Evolutionary conservation across 2,329 filamentous ascomycete genomes (phyloP), one percentile per base, ranked within the genome.

Genomic region (Sordariomycetes sp.): DNA sequence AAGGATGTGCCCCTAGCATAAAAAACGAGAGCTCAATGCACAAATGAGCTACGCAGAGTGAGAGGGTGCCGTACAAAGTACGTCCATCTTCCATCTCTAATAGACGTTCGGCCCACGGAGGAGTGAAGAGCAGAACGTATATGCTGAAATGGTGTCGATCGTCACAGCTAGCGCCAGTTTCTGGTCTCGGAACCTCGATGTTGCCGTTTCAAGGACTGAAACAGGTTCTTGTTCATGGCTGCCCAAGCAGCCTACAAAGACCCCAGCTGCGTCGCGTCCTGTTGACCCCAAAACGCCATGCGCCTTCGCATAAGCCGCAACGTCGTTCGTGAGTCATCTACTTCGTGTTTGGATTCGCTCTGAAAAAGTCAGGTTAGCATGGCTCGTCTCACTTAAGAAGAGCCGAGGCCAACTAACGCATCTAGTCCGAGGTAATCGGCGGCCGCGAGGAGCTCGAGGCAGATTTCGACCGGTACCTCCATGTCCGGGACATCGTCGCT

Each of bases 391-490:
- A 14, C 12, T 67, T 38, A 39, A 23, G 14, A 24, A 39, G 12
- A 27, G 17, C 24, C 42, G 17, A 31, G 23, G 38, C 42, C 38
- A 45, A 38, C 58, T 54, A 57, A 61, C 58, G 61, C 58, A 58
- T 83, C 79, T 51, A 88, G 60, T 47, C 79, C 77, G 43, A 88
- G 62, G 53, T 76, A 90, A 59, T 88, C 82, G 18, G 83, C 82
- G 11, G 82, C 84, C 61, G 82, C 79, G 43, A 90, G 60, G 39
- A 90, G 57, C 61, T 88, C 83, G 28, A 90, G 66, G 46, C 82
- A 87, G 32, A 88, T 63, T 59, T 88, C 82, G 20, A 82, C 75
- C 10, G 82, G 82, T 38, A 88, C 80, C 12, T 87, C 82, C 77
- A 87, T 82, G 49, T 90, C 84, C 5, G 80, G 77, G 15, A 87